These are phyloP conservation scores for Cercospora citrullina DNA, from an alignment of 2,329 filamentous ascomycete genomes.

Conservation along the genomic window DNA sequence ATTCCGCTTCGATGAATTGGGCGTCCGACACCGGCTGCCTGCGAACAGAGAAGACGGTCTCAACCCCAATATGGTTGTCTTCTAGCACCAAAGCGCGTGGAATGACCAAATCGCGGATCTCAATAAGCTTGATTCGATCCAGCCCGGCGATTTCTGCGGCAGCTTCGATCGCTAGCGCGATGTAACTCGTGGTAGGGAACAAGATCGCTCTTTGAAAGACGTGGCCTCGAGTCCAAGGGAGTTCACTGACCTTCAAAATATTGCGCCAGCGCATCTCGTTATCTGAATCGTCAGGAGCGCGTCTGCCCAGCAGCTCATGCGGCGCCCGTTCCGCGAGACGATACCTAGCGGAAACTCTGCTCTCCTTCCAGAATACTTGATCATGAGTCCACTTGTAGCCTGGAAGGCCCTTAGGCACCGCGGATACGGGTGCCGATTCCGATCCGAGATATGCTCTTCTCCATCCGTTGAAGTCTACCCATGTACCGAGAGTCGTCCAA, in stretches of 20 bases:
- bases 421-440: background rate
- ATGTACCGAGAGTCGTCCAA: constrained; percentile 21
- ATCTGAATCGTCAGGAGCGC: constrained; percentile 21
- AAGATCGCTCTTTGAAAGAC: constrained; percentile 36
- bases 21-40: constrained; percentile 32
- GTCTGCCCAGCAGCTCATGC: constrained; percentile 23
- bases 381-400: constrained; percentile 25
- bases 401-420: constrained; percentile 12
- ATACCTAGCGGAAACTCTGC: constrained; percentile 17
- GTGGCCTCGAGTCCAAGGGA: constrained; percentile 40
- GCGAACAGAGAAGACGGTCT: constrained; percentile 34
- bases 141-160: constrained; percentile 20
- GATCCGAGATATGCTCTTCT: constrained; percentile 20
- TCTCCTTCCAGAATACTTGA: constrained; percentile 22
- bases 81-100: constrained; percentile 24
- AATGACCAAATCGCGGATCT: constrained; percentile 23
- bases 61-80: constrained; percentile 23
- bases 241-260: constrained; percentile 25
- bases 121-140: constrained; percentile 22
- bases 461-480: constrained; percentile 22
- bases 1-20: constrained; percentile 38
- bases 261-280: constrained; percentile 25
- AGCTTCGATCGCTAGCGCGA: constrained; percentile 30
- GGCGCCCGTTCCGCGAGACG: constrained; percentile 16
- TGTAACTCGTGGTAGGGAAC: constrained; percentile 37